Conservation (phyloP, 2,329 filamentous ascomycete genomes). For the Xylaria sp. region DNA sequence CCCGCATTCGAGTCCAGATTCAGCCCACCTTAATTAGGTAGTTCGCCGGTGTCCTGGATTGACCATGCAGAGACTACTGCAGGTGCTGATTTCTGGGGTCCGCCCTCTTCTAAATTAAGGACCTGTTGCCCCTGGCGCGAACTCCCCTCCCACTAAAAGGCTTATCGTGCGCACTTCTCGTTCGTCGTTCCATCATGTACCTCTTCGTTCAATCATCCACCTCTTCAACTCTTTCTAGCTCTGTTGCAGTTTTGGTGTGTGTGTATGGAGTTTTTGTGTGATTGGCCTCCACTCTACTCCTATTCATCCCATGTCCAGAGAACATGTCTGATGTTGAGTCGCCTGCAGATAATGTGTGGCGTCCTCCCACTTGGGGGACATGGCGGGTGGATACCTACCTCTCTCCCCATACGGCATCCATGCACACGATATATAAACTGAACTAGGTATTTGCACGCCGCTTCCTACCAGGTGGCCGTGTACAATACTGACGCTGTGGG, state of each 20-base stretch:
- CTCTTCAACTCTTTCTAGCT: not conserved
- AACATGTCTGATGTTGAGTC: not conserved
- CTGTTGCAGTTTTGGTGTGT: not conserved
- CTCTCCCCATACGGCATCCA: not conserved
- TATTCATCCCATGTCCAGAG: not conserved
- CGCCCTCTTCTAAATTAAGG: conserved; percentile 40
- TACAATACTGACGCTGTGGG: not conserved
- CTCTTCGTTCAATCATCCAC: not conserved
- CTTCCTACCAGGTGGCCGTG: conserved; percentile 6
- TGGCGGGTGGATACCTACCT: not conserved
- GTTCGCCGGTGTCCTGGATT: not conserved
- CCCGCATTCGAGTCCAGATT: conserved; percentile 8
- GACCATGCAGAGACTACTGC: conserved; percentile 36
- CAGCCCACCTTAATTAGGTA: not conserved
- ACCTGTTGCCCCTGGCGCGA: conserved; percentile 26
- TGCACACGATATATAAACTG: conserved; percentile 6
- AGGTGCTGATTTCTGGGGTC: conserved; percentile 32
- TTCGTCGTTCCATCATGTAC: not conserved
- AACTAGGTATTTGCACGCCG: conserved; percentile 12
- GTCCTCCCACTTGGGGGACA: conserved; percentile 17
- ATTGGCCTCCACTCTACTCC: not conserved
- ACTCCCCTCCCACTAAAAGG: conserved; percentile 10
- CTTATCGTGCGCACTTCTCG: not conserved
- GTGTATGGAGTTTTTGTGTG: not conserved
- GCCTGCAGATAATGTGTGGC: not conserved